These are phyloP conservation scores for Plasmodium berghei DNA, from an alignment of 169 alveolate species.

Conservation along the genomic window DNA sequence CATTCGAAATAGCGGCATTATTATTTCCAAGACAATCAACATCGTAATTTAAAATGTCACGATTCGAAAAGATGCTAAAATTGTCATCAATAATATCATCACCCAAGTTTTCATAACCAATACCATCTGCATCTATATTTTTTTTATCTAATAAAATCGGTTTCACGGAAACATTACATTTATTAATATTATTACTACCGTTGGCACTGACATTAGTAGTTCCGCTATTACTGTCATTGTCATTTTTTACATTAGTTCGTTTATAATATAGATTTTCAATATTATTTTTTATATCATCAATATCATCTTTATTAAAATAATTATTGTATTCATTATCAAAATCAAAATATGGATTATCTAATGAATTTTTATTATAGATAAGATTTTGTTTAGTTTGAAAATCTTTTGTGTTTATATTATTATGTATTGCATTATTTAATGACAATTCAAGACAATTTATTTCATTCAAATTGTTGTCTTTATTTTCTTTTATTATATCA, in stretches of 20 bases:
- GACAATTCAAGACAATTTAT: too few relatives aligned
- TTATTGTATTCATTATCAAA: background rate
- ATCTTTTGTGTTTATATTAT: too few relatives aligned
- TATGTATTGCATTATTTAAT: too few relatives aligned
- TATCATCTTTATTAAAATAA: background rate
- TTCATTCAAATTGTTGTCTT: too few relatives aligned
- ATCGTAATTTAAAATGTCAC: background rate
- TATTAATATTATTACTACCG: slow-evolving; percentile 14
- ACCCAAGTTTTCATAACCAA: background rate
- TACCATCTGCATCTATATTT: background rate
- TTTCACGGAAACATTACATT: background rate
- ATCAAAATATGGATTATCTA: background rate
- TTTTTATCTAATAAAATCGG: background rate
- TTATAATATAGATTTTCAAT: background rate
- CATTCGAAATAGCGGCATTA: background rate
- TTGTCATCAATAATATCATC: slow-evolving; percentile 20
- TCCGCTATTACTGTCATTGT: slow-evolving; percentile 19
- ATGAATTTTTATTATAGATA: background rate
- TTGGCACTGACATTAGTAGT: slow-evolving; percentile 27
- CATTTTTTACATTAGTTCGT: background rate
- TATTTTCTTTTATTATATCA: too few relatives aligned
- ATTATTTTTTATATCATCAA: background rate
- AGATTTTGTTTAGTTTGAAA: too few relatives aligned
- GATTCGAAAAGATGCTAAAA: slow-evolving; percentile 20
- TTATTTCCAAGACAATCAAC: background rate